Conservation (phyloP, 768 basidiomycete species). For the Mycena chlorophos region DNA sequence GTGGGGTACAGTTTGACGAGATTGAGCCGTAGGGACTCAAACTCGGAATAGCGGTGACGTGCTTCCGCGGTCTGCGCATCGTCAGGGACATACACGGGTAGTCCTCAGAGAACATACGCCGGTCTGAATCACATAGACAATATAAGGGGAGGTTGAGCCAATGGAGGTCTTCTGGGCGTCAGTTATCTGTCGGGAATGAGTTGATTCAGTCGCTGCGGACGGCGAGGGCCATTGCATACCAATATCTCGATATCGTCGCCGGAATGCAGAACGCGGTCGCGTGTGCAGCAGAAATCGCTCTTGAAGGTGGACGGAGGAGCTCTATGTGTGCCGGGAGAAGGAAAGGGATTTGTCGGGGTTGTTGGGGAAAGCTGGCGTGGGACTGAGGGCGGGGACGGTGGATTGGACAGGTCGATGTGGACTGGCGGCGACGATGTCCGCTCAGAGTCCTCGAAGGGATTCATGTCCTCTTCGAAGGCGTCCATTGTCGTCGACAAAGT, state of each 20-base stretch:
- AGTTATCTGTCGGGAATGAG: slow-evolving; percentile 61
- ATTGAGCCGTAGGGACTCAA: slow-evolving; percentile 85
- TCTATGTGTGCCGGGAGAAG: slow-evolving; percentile 57
- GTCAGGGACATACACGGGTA: slow-evolving; percentile 11
- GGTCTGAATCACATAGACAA: slow-evolving; percentile 88
- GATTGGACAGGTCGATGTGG: slow-evolving; percentile 56
- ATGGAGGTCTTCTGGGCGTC: slow-evolving; percentile 95
- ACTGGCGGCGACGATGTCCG: slow-evolving; percentile 51
- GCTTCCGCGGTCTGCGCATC: slow-evolving; percentile 68
- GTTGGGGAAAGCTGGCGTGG: slow-evolving; percentile 49
- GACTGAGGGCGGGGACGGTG: slow-evolving; percentile 55
- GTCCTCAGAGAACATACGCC: slow-evolving; percentile 55
- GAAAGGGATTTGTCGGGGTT: slow-evolving; percentile 48
- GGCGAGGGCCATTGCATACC: no score
- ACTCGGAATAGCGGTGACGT: slow-evolving; percentile 93
- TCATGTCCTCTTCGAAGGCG: slow-evolving; percentile 58
- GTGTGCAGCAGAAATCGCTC: slow-evolving; percentile 75
- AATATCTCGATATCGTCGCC: slow-evolving; percentile 81
- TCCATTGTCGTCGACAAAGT: slow-evolving; percentile 34
- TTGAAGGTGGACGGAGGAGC: slow-evolving; percentile 57
- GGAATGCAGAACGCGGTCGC: slow-evolving; percentile 77
- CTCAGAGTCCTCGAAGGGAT: slow-evolving; percentile 47
- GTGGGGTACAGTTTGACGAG: slow-evolving; percentile 92
- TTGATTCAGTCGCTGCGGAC: not conserved
- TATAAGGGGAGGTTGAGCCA: slow-evolving; percentile 87